Base-by-base conservation (phyloP, 1,139 yeast species). In the Kodamaea plutei region DNA sequence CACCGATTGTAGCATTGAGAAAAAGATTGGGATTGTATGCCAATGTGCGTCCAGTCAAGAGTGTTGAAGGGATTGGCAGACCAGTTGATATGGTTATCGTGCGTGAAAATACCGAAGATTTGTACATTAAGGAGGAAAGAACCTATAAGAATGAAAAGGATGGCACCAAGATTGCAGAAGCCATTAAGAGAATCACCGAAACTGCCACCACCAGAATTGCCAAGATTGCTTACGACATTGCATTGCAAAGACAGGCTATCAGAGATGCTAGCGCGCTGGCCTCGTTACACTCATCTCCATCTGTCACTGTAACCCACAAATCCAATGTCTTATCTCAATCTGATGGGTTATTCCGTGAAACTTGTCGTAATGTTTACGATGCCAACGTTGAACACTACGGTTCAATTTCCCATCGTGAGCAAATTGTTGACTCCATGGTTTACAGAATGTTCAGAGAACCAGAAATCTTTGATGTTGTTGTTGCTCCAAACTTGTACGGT, bases 361-460 rank as follows among this genome's bases (percentile, higher is more conserved):
- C 91, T 25, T 78, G 93, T 57, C 80, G 79, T 56, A 72, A 73
- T 38, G 81, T 84, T 29, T 88, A 83, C 63, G 82, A 81, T 45
- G 71, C 76, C 37, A 74, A 80, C 63, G 63, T 67, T 35, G 78
- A 67, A 35, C 61, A 64, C 46, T 84, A 72, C 55, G 68, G 68
- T 16, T 55, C 73, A 23, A 68, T 88, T 36, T 72, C 67, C 26
- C 73, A 87, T 62, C 84, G 84, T 56, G 98, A 91, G 66, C 98
- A 91, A 69, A 89, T 91, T 56, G 97, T 91, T 30, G 98, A 91
- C 68, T 88, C 97, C 15, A 91, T 93, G 98, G 98, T 91, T 37
- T 91, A 91, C 77, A 78, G 95, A 60, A 78, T 91, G 89, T 91
- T 91, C 79, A 80, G 96, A 63, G 96, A 91, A 62, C 98, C 98